Conservation (phyloP, 2,329 filamentous ascomycete genomes). For the Monilinia vaccinii-corymbosi region DNA sequence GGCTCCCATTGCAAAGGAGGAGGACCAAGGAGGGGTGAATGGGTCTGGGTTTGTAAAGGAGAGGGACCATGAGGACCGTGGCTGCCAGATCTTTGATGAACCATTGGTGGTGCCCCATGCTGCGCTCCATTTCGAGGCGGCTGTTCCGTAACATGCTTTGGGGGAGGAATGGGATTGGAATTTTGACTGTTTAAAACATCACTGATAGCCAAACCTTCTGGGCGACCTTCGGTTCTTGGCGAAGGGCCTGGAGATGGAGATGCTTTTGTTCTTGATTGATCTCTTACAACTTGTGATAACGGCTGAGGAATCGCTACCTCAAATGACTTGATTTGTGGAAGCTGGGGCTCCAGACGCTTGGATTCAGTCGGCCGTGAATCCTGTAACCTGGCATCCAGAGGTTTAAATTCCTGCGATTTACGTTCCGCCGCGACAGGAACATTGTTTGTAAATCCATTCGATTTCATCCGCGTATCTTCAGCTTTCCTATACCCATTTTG, state of each 20-base stretch:
- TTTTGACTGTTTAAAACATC: conserved; percentile 23
- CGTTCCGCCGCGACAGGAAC: neutral
- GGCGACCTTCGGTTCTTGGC: conserved; percentile 15
- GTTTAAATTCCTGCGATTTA: conserved; percentile 8
- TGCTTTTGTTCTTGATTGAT: conserved; percentile 10
- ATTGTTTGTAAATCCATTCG: neutral
- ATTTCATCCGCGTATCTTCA: neutral
- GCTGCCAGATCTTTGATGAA: conserved; percentile 14
- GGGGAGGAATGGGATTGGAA: conserved; percentile 11
- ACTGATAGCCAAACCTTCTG: conserved; percentile 23
- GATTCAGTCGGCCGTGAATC: conserved; percentile 8
- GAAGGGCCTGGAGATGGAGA: conserved; percentile 13
- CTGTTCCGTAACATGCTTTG: conserved; percentile 11
- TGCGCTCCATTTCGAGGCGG: conserved; percentile 10
- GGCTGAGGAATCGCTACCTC: conserved; percentile 6
- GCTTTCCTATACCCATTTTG: conserved; percentile 1
- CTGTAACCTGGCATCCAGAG: conserved; percentile 9
- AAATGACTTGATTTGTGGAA: conserved; percentile 6
- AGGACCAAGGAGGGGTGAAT: conserved; percentile 10
- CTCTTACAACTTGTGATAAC: conserved; percentile 3
- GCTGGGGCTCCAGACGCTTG: conserved; percentile 9
- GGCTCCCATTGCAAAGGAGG: conserved; percentile 22
- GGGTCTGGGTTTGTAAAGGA: conserved; percentile 21
- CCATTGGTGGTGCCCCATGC: conserved; percentile 9
- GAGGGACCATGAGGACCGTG: conserved; percentile 21